A percentile compares a stretch with the other conserved stretches of the same genome.
Conservation (phyloP, 768 basidiomycete genomes). For the Glaciozyma antarctica region DNA sequence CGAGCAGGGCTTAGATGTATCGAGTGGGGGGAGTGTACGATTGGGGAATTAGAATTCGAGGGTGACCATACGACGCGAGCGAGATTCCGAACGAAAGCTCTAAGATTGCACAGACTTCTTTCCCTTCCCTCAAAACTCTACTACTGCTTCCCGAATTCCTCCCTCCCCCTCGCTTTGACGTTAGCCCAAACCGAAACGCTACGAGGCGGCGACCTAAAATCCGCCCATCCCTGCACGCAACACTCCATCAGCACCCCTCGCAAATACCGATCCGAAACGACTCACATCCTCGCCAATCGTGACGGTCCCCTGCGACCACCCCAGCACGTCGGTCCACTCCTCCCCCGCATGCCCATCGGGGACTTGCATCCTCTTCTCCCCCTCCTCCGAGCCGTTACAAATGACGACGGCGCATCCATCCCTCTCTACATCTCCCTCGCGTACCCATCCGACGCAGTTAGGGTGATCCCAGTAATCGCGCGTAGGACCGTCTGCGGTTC, state of each 20-base stretch:
- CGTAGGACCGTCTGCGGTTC: conserved; percentile 37
- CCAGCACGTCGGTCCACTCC: conserved; percentile 45
- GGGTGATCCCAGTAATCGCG: conserved; percentile 43
- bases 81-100: background rate
- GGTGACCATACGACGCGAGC: too few species aligned
- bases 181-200: conserved; percentile 44
- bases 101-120: background rate
- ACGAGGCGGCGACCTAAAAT: conserved; percentile 42
- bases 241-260: background rate
- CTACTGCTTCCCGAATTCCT: conserved; percentile 36
- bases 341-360: conserved; percentile 43
- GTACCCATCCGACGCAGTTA: conserved; percentile 43
- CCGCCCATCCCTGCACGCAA: conserved; percentile 38
- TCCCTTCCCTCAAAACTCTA: too few species aligned
- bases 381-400: conserved; percentile 29
- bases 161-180: conserved; percentile 41
- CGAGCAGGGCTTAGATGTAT: background rate
- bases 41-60: background rate
- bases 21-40: background rate
- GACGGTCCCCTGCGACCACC: conserved; percentile 44
- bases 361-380: conserved; percentile 38
- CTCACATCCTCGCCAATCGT: conserved; percentile 43
- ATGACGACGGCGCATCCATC: conserved; percentile 41
- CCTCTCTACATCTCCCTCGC: conserved; percentile 40
- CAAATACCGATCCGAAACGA: too few species aligned